Evolutionary conservation across 345 rosid species (phyloP).

Genomic region (Gynandropsis gynandra): DNA sequence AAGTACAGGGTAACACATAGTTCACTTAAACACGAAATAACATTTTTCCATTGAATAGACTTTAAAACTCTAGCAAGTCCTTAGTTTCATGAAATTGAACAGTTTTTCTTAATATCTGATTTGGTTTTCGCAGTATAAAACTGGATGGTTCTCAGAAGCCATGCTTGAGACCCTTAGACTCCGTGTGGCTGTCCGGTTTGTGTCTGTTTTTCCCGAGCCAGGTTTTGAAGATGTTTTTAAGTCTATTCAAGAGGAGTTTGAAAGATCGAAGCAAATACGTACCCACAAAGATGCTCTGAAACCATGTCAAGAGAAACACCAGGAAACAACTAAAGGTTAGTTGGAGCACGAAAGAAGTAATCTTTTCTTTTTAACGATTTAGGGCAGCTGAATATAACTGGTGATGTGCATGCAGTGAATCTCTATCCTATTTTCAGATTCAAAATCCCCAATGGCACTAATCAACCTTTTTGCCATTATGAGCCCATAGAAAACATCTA

Average conservation of each 20-base stretch:
- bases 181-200: conserved; percentile 68
- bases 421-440: not conserved
- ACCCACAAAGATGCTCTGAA: conserved; percentile 39
- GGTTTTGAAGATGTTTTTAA: conserved; percentile 68
- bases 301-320: conserved; percentile 36
- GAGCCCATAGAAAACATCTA: not conserved
- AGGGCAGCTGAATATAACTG: conserved; percentile 4
- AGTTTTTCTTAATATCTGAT: not conserved
- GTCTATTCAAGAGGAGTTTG: conserved; percentile 63
- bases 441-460: not conserved
- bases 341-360: not conserved
- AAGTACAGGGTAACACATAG: too few species aligned
- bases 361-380: conserved; percentile 6
- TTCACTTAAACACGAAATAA: too few species aligned
- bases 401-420: not conserved
- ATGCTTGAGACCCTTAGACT: conserved; percentile 66
- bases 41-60: not conserved
- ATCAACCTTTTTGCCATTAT: not conserved
- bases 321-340: conserved; percentile 40
- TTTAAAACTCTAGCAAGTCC: not conserved
- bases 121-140: conserved; percentile 46
- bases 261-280: conserved; percentile 57
- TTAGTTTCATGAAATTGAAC: not conserved
- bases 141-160: conserved; percentile 82
- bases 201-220: conserved; percentile 59